phyloP scores from a whole-genome alignment of 371 early-diverging fungal species.

The Rhizopus stolonifer region DNA sequence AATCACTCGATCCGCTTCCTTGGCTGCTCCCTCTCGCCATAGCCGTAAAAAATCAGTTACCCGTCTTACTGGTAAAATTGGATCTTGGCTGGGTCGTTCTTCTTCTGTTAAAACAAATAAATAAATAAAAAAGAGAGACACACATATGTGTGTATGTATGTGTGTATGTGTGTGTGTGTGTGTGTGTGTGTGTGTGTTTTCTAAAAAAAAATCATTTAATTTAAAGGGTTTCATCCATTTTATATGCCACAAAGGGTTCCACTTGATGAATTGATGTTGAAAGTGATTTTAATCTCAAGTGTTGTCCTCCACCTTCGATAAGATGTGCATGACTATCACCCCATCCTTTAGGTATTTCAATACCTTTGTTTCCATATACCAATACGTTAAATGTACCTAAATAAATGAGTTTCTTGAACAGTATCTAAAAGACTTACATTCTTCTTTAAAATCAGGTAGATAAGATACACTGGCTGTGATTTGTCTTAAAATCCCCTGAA shows the following conservation, averaged over 20 bases:
- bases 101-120: conserved; percentile 26
- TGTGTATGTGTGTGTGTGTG: too few species aligned
- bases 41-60: conserved; percentile 20
- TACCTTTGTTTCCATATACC: conserved; percentile 85
- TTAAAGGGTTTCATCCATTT: conserved; percentile 40
- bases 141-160: too few species aligned
- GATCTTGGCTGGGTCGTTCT: conserved; percentile 26
- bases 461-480: conserved; percentile 88
- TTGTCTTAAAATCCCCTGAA: conserved; percentile 87
- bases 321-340: conserved; percentile 76
- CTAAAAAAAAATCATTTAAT: background rate
- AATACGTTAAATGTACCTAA: conserved; percentile 87
- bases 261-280: conserved; percentile 82
- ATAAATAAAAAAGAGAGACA: too few species aligned
- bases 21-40: background rate
- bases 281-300: conserved; percentile 79
- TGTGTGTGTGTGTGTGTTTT: too few species aligned
- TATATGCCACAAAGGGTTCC: conserved; percentile 84
- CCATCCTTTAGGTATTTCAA: conserved; percentile 87
- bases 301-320: conserved; percentile 79
- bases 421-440: too few species aligned
- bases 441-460: conserved; percentile 84
- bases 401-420: too few species aligned
- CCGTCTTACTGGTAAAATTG: conserved; percentile 22
- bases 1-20: background rate